These are phyloP conservation scores for Capsella rubella DNA, from an alignment of 441 rosid species.

Conservation along the genomic window DNA sequence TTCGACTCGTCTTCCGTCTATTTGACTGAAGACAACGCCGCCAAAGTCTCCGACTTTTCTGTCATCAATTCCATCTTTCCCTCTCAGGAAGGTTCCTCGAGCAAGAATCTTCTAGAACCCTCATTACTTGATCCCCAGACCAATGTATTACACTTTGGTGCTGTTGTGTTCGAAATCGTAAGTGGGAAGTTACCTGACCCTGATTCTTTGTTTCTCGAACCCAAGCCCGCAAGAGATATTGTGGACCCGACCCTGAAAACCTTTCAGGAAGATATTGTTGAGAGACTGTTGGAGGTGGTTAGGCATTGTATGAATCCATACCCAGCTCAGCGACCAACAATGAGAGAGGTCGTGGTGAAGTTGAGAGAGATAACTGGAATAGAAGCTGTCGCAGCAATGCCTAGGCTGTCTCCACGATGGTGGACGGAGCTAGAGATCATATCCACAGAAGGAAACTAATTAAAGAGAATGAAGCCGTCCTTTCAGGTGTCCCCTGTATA, in stretches of 20 bases:
- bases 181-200: constrained; percentile 68
- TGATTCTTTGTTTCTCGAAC: constrained; percentile 49
- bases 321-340: constrained; percentile 62
- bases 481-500: constrained; percentile 37
- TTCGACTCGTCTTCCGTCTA: constrained; percentile 73
- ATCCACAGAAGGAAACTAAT: constrained; percentile 60
- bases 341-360: constrained; percentile 63
- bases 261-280: constrained; percentile 60
- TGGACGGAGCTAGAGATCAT: constrained; percentile 96
- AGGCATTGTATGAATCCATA: constrained; percentile 69
- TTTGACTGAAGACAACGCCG: constrained; percentile 93
- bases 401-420: constrained; percentile 86
- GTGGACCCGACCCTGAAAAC: constrained; percentile 71
- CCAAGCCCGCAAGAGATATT: constrained; percentile 53
- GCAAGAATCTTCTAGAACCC: constrained; percentile 53
- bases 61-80: constrained; percentile 57
- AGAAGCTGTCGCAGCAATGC: constrained; percentile 74
- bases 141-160: constrained; percentile 72
- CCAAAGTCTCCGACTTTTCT: constrained; percentile 84
- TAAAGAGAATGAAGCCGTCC: constrained; percentile 41
- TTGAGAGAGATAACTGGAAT: constrained; percentile 73
- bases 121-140: constrained; percentile 50
- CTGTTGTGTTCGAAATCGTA: constrained; percentile 73
- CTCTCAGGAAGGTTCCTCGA: constrained; percentile 51
- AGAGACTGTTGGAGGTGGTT: constrained; percentile 66